Percentiles rank a stretch among this genome's conserved stretches.
Evolutionary conservation across 2,329 filamentous ascomycete genomes (phyloP).

Genomic region (Stemphylium beticola): DNA sequence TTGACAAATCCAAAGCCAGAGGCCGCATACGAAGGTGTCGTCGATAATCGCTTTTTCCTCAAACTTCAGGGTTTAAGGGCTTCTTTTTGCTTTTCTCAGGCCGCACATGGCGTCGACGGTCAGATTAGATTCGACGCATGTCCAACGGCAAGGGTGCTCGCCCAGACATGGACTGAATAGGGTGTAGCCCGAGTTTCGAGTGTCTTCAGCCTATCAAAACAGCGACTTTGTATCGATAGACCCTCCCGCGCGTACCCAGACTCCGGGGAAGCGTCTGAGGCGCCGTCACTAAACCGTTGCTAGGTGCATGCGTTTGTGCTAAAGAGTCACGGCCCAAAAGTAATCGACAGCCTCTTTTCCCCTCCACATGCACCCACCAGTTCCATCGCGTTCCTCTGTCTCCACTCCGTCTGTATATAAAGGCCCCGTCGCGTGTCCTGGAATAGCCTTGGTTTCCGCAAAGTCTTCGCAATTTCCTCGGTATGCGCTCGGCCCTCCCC

Average conservation of each 20-base stretch:
- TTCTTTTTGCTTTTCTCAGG: constrained; percentile 14
- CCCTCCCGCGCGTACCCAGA: constrained; percentile 26
- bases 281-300: constrained; percentile 21
- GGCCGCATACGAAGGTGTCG: background rate
- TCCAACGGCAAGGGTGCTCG: constrained; percentile 9
- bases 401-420: constrained; percentile 25
- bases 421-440: constrained; percentile 17
- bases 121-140: constrained; percentile 7
- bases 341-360: constrained; percentile 33
- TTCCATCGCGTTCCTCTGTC: constrained; percentile 16
- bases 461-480: constrained; percentile 30
- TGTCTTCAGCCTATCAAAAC: constrained; percentile 23
- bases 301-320: constrained; percentile 21
- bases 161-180: constrained; percentile 11
- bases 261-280: constrained; percentile 27
- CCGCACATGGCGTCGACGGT: constrained; percentile 6
- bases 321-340: constrained; percentile 35
- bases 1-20: constrained; percentile 10
- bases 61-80: constrained; percentile 4
- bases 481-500: constrained; percentile 39
- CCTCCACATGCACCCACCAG: constrained; percentile 25
- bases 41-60: background rate
- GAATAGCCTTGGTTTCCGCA: constrained; percentile 20
- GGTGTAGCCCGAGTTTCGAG: constrained; percentile 14
- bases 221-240: constrained; percentile 1